Evolutionary conservation across 257 asterid genomes (phyloP), one percentile per base, ranked within the genome.

Genomic region (Jaltomata sinuosa): DNA sequence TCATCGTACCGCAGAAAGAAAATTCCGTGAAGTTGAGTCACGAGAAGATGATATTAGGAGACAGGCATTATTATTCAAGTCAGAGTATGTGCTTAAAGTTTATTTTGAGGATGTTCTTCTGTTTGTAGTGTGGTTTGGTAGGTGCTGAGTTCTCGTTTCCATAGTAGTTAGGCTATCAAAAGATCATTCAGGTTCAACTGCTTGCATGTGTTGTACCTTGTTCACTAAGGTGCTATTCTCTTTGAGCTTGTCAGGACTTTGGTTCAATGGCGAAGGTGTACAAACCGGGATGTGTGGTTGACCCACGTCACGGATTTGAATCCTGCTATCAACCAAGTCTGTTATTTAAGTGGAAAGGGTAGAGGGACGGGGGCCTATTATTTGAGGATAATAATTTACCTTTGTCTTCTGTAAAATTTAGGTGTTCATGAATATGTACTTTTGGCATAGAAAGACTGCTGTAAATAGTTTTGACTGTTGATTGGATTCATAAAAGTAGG

Each of bases 11-110:
- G 99, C 99, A 53, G 97, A 92, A 91, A 97, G 99, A 84, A 97
- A 93, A 92, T 87, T 97, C 86, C 91, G 87, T 65, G 99, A 97
- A 89, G 95, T 94, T 86, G 97, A 95, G 91, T 96, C 91, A 78
- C 96, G 98, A 29, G 98, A 97, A 87, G 99, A 97, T 93, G 98
- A 95, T 87, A 92, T 95, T 83, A 87, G 99, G 86, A 93, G 97
- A 87, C 93, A 88, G 59, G 91, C 89, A 74, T 80, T 84, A 85
- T 85, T 94, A 32, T 94, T 95, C 45, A 94, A 97, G 79, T 84
- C 96, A 31, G 97, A 95, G 99, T 97, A 91, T 71, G 99, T 83
- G 85, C 86, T 74, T 87, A 29, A 36, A 78, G 59, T 62, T 61
- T 42, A 47, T 55, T 54, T 12, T 9, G 1, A 22, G 52, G 86